These are phyloP conservation scores for Boletus patriciae DNA, from an alignment of 768 basidiomycete genomes.

Conservation along the genomic window DNA sequence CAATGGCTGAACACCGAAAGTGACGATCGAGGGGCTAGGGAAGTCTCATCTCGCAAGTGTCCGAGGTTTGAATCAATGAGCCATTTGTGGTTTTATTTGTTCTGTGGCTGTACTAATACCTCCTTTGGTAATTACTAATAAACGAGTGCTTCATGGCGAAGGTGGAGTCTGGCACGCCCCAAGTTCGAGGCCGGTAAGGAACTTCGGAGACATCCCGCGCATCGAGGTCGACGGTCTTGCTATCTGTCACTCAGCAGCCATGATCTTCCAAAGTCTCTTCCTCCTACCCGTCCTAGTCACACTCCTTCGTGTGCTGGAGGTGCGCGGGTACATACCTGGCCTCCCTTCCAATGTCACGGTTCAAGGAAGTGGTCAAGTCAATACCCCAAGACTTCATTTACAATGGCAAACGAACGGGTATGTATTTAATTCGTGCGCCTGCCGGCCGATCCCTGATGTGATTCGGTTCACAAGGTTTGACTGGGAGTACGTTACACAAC, in stretches of 20 bases:
- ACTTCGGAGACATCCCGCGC: slow-evolving; percentile 5
- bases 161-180: slow-evolving; percentile 4
- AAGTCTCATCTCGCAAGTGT: too few relatives aligned
- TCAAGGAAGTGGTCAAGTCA: slow-evolving; percentile 51
- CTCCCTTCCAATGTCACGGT: slow-evolving; percentile 64
- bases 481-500: slow-evolving; percentile 56
- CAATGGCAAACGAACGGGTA: slow-evolving; percentile 61
- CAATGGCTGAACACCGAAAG: too few relatives aligned
- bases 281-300: slow-evolving; percentile 8
- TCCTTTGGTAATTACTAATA: not conserved
- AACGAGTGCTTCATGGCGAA: not conserved
- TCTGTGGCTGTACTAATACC: not conserved
- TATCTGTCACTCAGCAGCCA: slow-evolving; percentile 4
- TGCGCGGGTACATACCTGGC: slow-evolving; percentile 67
- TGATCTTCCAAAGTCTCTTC: slow-evolving; percentile 12
- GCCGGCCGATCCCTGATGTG: slow-evolving; percentile 11
- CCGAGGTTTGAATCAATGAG: too few relatives aligned
- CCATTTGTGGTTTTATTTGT: not conserved
- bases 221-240: slow-evolving; percentile 10
- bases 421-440: slow-evolving; percentile 7
- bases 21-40: too few relatives aligned
- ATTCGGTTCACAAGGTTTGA: slow-evolving; percentile 42
- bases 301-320: slow-evolving; percentile 9
- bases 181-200: slow-evolving; percentile 7
- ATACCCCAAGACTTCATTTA: slow-evolving; percentile 49